A percentile compares a stretch with the other conserved stretches of the same genome.
Evolutionary conservation across 169 alveolate species (phyloP).

Genomic region (Cryptosporidium felis): DNA sequence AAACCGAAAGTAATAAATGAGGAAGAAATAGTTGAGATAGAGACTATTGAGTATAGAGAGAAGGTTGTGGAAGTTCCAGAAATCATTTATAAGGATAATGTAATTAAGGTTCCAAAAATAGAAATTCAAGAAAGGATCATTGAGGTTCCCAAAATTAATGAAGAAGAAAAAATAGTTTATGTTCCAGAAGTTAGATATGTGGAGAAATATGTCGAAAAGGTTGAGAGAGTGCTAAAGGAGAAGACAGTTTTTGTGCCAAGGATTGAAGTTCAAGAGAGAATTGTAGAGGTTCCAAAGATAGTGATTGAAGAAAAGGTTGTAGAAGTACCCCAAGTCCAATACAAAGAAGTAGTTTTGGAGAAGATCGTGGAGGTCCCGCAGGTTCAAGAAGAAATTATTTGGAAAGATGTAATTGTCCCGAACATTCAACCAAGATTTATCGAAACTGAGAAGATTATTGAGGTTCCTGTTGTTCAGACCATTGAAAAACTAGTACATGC

Average conservation of each 20-base stretch:
- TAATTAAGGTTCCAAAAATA: slow-evolving; percentile 55
- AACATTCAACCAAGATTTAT: slow-evolving; percentile 49
- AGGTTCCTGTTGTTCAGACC: slow-evolving; percentile 45
- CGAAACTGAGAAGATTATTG: slow-evolving; percentile 51
- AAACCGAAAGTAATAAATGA: slow-evolving; percentile 58
- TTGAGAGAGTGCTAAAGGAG: slow-evolving; percentile 46
- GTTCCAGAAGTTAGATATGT: slow-evolving; percentile 70
- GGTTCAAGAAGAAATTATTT: slow-evolving; percentile 37
- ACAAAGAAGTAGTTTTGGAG: slow-evolving; percentile 48
- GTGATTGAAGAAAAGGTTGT: slow-evolving; percentile 54
- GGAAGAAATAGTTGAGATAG: slow-evolving; percentile 67
- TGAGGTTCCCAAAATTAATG: slow-evolving; percentile 62
- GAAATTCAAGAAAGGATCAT: slow-evolving; percentile 70
- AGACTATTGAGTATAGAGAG: slow-evolving; percentile 59
- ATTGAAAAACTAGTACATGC: slow-evolving; percentile 63
- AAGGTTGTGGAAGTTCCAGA: slow-evolving; percentile 61
- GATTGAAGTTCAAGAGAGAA: slow-evolving; percentile 54
- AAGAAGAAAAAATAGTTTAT: slow-evolving; percentile 50
- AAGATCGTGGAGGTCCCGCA: slow-evolving; percentile 62
- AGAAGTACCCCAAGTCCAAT: slow-evolving; percentile 59
- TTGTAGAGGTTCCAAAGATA: slow-evolving; percentile 67
- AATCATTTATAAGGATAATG: slow-evolving; percentile 49
- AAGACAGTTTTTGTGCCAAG: slow-evolving; percentile 56
- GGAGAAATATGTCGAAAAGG: slow-evolving; percentile 44
- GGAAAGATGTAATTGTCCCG: slow-evolving; percentile 70